A percentile compares a stretch with the other conserved stretches of the same genome.
These are phyloP conservation scores for Aspergillus quadrilineatus DNA, from an alignment of 2,329 filamentous ascomycete genomes.

Conservation along the genomic window DNA sequence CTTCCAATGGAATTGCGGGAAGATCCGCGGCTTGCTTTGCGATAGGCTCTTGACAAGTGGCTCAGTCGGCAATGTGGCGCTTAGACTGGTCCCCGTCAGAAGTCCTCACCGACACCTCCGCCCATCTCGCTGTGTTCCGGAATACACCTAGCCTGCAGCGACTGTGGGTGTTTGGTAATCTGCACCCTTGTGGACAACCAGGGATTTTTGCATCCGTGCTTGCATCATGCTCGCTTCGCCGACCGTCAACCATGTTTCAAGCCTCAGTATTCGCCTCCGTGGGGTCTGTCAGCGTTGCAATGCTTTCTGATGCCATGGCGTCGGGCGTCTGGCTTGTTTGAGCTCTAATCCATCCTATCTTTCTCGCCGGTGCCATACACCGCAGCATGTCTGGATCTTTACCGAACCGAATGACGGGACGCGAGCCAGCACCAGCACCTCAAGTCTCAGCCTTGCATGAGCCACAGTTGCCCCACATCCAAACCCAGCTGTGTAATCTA, in stretches of 20 bases:
- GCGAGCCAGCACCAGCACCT: not conserved
- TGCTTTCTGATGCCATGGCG: not conserved
- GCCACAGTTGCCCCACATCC: slow-evolving; percentile 18
- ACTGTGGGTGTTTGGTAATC: slow-evolving; percentile 6
- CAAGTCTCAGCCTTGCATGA: slow-evolving; percentile 22
- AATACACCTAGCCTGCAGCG: slow-evolving; percentile 14
- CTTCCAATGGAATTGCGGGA: slow-evolving; percentile 20
- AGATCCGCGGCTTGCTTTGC: slow-evolving; percentile 20
- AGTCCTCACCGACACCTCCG: slow-evolving; percentile 21
- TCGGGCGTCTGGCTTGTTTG: not conserved
- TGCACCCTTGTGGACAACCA: slow-evolving; percentile 6
- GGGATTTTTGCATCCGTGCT: slow-evolving; percentile 8
- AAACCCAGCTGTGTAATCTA: not conserved
- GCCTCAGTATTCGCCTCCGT: not conserved
- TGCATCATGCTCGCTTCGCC: slow-evolving; percentile 3
- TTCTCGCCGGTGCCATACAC: not conserved
- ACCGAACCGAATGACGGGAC: not conserved
- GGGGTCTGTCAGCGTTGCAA: not conserved
- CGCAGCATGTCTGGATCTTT: not conserved
- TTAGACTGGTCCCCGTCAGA: slow-evolving; percentile 2
- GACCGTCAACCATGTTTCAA: slow-evolving; percentile 1
- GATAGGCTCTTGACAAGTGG: slow-evolving; percentile 22
- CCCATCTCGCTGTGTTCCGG: slow-evolving; percentile 4
- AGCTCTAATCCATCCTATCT: not conserved
- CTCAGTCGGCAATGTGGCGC: slow-evolving; percentile 23